Evolutionary conservation across 805 yeast genomes (phyloP), one percentile per base, ranked within the genome.

Genomic region (Saturnispora zaruensis): DNA sequence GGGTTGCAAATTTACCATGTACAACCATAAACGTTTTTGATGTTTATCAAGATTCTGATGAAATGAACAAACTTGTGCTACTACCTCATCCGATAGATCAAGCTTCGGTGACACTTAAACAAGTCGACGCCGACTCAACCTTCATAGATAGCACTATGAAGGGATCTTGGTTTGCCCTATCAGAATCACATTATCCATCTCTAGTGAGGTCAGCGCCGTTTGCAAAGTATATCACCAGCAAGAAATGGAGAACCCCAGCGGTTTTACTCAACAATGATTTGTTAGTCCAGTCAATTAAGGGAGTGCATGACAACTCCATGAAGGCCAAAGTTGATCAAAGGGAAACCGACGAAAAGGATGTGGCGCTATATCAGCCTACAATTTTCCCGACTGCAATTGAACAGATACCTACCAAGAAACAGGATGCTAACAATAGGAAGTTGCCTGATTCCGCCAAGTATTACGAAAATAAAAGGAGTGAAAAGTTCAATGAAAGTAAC

Each of bases 111-210:
- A 21, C 41, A 9, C 25, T 14, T 6, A 13, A 34, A 4, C 20
- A 11, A 8, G 45, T 41, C 3, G 37, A 34, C 3, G 45, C 38
- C 16, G 61, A 51, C 4, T 80, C 82, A 2, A 83, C 91, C 9
- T 81, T 81, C 57, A 72, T 91, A 34, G 87, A 80, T 51, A 74
- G 81, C 28, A 79, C 89, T 0, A 71, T 69, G 28, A 70, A 71
- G 44, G 82, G 84, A 3, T 73, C 84, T 1, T 90, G 96, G 96
- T 87, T 77, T 69, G 96, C 96, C 4, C 73, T 91, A 77, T 84
- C 95, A 21, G 84, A 81, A 56, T 63, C 67, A 23, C 75, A 81
- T 56, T 91, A 83, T 62, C 96, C 96, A 0, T 81, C 95, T 0
- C 66, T 91, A 45, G 88, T 91, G 7, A 78, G 79, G 50, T 77